Percentiles rank a stretch among this genome's conserved stretches.
phyloP scores from a whole-genome alignment of 2,329 filamentous ascomycete genomes.

The Aspergillus uvarum region DNA sequence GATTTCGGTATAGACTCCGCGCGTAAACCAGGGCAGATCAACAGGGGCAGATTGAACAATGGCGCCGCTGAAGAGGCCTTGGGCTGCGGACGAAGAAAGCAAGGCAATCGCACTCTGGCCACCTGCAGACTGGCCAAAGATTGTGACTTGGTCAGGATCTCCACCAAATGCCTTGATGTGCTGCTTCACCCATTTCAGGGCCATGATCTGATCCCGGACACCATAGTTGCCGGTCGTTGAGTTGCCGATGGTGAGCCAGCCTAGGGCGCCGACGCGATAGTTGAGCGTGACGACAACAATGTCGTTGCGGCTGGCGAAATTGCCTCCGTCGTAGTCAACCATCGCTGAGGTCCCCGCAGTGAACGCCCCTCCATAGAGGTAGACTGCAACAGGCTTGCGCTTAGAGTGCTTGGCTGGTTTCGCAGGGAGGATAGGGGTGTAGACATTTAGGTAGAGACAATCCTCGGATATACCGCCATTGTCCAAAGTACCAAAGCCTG shows the following conservation, averaged over 20 bases:
- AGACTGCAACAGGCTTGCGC: constrained; percentile 29
- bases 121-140: constrained; percentile 39
- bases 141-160: constrained; percentile 33
- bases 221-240: constrained; percentile 36
- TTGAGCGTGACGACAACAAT: constrained; percentile 38
- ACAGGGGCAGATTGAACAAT: constrained; percentile 28
- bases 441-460: constrained; percentile 39
- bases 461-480: constrained; percentile 31
- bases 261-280: constrained; percentile 34
- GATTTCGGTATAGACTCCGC: constrained; percentile 22
- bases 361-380: constrained; percentile 36
- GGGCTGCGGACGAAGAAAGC: constrained; percentile 26
- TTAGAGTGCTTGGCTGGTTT: constrained; percentile 7
- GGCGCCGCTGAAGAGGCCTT: constrained; percentile 29
- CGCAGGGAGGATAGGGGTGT: constrained; percentile 30
- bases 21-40: constrained; percentile 30
- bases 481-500: constrained; percentile 13
- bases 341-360: constrained; percentile 28
- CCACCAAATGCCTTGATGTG: constrained; percentile 30
- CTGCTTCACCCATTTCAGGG: constrained; percentile 29
- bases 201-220: constrained; percentile 34
- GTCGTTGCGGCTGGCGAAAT: constrained; percentile 38
- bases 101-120: constrained; percentile 53
- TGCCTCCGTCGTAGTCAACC: constrained; percentile 35
- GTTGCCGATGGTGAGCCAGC: constrained; percentile 36